Evolutionary conservation across 805 yeast genomes (phyloP).

Genomic region (Saturnispora serradocipensis): DNA sequence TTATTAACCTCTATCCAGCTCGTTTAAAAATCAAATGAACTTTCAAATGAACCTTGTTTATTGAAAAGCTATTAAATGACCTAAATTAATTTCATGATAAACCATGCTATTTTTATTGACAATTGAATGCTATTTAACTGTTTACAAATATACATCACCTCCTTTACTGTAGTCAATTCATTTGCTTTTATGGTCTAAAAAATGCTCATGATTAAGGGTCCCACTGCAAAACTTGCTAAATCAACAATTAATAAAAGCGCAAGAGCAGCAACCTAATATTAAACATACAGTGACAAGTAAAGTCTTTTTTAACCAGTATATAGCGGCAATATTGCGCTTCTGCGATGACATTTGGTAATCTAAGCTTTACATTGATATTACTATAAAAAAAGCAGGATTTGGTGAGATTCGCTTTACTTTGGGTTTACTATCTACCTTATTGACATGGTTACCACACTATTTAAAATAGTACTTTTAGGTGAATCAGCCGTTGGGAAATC

Average conservation of each 20-base stretch:
- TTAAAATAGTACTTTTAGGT: constrained; percentile 48
- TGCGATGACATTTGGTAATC: background rate
- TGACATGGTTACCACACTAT: constrained; percentile 27
- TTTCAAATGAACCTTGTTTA: too few species aligned
- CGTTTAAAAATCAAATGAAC: too few species aligned
- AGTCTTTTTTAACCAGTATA: too few species aligned
- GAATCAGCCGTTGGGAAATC: constrained; percentile 67
- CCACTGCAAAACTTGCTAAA: too few species aligned
- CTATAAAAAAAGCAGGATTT: background rate
- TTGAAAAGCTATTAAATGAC: too few species aligned
- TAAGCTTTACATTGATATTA: background rate
- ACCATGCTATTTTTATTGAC: too few species aligned
- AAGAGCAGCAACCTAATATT: too few species aligned
- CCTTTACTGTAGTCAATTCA: background rate
- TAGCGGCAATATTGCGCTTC: too few species aligned
- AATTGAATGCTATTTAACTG: background rate
- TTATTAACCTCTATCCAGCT: too few species aligned
- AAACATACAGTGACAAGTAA: too few species aligned
- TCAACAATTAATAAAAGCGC: too few species aligned
- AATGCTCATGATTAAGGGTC: background rate
- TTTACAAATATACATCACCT: background rate
- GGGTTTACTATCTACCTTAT: background rate
- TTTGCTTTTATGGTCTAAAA: background rate
- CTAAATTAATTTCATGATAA: too few species aligned
- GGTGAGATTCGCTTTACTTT: background rate